Evolutionary conservation across 257 asterid species (phyloP).

Genomic region (Nyctanthes arbortristis): DNA sequence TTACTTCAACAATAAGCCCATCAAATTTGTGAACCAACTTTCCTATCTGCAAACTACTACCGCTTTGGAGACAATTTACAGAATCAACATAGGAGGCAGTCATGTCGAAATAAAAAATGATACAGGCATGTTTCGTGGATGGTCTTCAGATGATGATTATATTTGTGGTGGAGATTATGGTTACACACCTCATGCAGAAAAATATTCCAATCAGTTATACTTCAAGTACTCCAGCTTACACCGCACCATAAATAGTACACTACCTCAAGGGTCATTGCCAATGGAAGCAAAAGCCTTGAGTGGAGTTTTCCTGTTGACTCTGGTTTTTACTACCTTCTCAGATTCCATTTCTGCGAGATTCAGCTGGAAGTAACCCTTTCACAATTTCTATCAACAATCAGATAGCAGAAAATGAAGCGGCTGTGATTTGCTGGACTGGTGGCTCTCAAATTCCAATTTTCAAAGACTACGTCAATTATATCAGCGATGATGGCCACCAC

Average conservation of each 20-base stretch:
- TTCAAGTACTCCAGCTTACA: constrained; percentile 25
- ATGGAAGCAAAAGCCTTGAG: no score
- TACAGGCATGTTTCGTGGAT: constrained; percentile 56
- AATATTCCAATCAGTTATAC: constrained; percentile 30
- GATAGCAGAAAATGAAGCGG: constrained; percentile 20
- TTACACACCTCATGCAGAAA: not conserved
- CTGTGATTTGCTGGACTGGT: constrained; percentile 23
- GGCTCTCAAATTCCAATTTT: constrained; percentile 36
- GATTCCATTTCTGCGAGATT: constrained; percentile 50
- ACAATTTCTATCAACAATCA: constrained; percentile 17
- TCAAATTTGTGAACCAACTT: not conserved
- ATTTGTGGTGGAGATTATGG: no score
- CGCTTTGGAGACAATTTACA: constrained; percentile 48
- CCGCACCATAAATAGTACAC: constrained; percentile 52
- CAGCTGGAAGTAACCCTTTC: constrained; percentile 26
- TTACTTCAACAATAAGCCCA: constrained; percentile 24
- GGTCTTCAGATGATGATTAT: constrained; percentile 34
- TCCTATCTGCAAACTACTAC: constrained; percentile 16
- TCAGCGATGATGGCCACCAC: constrained; percentile 20
- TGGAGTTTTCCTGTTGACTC: no score
- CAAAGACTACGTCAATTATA: constrained; percentile 35
- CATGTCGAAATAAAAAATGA: constrained; percentile 1
- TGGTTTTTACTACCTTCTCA: no score
- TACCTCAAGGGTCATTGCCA: no score
- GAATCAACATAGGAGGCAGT: constrained; percentile 52